A percentile compares a stretch with the other conserved stretches of the same genome.
Conservation (phyloP, 768 basidiomycete species). For the Lentinula sp. region DNA sequence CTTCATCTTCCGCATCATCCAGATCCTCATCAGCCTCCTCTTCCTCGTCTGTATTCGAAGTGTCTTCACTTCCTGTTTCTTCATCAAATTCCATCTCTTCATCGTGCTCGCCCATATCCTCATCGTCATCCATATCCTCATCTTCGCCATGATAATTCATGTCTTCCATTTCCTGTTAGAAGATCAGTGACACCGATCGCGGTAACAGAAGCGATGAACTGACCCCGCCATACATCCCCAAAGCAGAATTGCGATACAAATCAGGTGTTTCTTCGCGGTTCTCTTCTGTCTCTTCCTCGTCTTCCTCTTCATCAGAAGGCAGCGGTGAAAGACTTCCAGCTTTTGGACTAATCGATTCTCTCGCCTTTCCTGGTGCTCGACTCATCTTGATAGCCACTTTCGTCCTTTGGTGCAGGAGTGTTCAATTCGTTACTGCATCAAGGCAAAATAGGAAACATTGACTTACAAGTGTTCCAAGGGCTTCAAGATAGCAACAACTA, state of each 20-base stretch:
- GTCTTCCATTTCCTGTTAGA: slow-evolving; percentile 77
- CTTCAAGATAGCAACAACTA: slow-evolving; percentile 83
- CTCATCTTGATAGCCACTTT: slow-evolving; percentile 99
- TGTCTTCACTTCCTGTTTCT: slow-evolving; percentile 76
- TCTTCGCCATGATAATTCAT: slow-evolving; percentile 53
- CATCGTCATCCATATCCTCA: slow-evolving; percentile 78
- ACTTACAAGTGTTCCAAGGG: slow-evolving; percentile 87
- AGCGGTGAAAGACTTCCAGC: slow-evolving; percentile 43
- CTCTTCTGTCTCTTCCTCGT: slow-evolving; percentile 48
- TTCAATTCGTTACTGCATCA: slow-evolving; percentile 5
- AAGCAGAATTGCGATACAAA: slow-evolving; percentile 91
- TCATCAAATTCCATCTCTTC: slow-evolving; percentile 87
- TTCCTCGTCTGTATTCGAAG: slow-evolving; percentile 69
- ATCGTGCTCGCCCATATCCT: slow-evolving; percentile 76
- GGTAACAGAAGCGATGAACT: slow-evolving; percentile 23
- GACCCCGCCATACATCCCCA: slow-evolving; percentile 93
- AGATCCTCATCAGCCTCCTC: slow-evolving; percentile 60
- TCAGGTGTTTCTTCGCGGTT: slow-evolving; percentile 83
- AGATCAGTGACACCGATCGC: slow-evolving; percentile 9
- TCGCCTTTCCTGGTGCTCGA: slow-evolving; percentile 59
- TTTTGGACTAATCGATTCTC: slow-evolving; percentile 46
- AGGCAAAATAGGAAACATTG: neutral
- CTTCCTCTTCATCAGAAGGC: slow-evolving; percentile 50
- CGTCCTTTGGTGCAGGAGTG: slow-evolving; percentile 45
- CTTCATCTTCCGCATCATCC: slow-evolving; percentile 50